A percentile compares a stretch with the other conserved stretches of the same genome.
Evolutionary conservation across 257 asterid genomes (phyloP).

Genomic region (Ehretia macrophylla): DNA sequence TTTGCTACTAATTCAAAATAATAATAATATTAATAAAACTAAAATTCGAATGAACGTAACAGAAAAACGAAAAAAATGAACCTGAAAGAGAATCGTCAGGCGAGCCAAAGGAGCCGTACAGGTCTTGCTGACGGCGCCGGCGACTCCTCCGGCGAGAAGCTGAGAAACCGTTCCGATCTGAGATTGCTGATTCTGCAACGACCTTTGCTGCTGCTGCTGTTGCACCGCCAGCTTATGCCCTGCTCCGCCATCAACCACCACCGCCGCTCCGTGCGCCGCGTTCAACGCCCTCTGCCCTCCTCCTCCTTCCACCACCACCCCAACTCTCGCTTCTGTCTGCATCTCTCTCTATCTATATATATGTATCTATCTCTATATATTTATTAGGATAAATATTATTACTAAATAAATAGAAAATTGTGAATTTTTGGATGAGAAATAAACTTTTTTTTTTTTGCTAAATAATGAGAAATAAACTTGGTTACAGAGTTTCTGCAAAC

Average conservation of each 20-base stretch:
- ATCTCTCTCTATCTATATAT: conserved; percentile 18
- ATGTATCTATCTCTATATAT: no score
- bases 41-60: neutral
- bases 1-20: no score
- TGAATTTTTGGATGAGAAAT: neutral
- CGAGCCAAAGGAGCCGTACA: conserved; percentile 90
- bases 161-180: conserved; percentile 63
- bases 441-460: no score
- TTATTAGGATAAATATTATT: no score
- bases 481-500: no score
- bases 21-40: neutral
- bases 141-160: conserved; percentile 85
- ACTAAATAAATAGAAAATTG: neutral
- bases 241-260: conserved; percentile 37
- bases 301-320: conserved; percentile 58
- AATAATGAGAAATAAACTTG: neutral
- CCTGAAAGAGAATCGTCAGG: conserved; percentile 86
- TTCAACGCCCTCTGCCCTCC: conserved; percentile 39
- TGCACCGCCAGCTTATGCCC: conserved; percentile 25
- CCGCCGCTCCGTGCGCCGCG: conserved; percentile 37
- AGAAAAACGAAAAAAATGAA: conserved; percentile 7
- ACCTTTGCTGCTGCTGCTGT: conserved; percentile 19
- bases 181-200: conserved; percentile 34
- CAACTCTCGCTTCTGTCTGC: conserved; percentile 79
- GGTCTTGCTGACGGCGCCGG: conserved; percentile 88